phyloP scores from a whole-genome alignment of 106 monocot genomes.

The Allium fistulosum region DNA sequence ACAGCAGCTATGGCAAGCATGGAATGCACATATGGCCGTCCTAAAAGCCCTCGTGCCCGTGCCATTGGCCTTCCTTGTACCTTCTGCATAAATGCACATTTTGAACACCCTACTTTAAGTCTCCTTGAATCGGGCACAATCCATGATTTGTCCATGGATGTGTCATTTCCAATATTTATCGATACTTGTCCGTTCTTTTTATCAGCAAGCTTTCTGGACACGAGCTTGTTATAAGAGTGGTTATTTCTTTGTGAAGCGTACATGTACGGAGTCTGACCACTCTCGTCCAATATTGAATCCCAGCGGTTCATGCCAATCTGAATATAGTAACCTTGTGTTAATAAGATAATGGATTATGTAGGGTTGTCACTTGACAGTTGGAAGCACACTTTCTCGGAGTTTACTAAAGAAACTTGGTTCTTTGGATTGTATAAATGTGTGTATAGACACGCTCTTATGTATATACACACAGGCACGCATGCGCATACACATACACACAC shows the following conservation, averaged over 20 bases:
- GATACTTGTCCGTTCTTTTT: slow-evolving; percentile 14
- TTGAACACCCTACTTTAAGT: slow-evolving; percentile 18
- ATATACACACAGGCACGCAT: too few species aligned
- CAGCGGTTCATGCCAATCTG: slow-evolving; percentile 23
- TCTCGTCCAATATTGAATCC: slow-evolving; percentile 11
- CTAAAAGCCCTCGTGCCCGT: slow-evolving; percentile 35
- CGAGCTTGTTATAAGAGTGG: slow-evolving; percentile 34
- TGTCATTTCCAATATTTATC: slow-evolving; percentile 9
- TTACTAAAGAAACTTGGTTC: too few species aligned
- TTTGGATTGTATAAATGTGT: too few species aligned
- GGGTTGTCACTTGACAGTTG: too few species aligned
- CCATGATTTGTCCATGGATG: slow-evolving; percentile 13
- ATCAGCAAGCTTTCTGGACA: slow-evolving; percentile 21
- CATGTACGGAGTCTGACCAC: slow-evolving; percentile 15
- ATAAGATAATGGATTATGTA: too few species aligned
- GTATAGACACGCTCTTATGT: too few species aligned
- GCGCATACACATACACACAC: too few species aligned
- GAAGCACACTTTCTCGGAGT: too few species aligned
- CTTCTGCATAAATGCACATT: slow-evolving; percentile 30
- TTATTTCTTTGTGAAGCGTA: slow-evolving; percentile 31
- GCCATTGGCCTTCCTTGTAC: slow-evolving; percentile 1
- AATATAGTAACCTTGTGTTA: not conserved
- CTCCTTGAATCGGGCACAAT: slow-evolving; percentile 6
- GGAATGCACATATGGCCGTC: slow-evolving; percentile 44
- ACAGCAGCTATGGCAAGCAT: slow-evolving; percentile 78